Percentiles rank a stretch among this genome's conserved stretches.
These are phyloP conservation scores for Penicillium sp. DNA, from an alignment of 2,329 filamentous ascomycete genomes.

Conservation along the genomic window DNA sequence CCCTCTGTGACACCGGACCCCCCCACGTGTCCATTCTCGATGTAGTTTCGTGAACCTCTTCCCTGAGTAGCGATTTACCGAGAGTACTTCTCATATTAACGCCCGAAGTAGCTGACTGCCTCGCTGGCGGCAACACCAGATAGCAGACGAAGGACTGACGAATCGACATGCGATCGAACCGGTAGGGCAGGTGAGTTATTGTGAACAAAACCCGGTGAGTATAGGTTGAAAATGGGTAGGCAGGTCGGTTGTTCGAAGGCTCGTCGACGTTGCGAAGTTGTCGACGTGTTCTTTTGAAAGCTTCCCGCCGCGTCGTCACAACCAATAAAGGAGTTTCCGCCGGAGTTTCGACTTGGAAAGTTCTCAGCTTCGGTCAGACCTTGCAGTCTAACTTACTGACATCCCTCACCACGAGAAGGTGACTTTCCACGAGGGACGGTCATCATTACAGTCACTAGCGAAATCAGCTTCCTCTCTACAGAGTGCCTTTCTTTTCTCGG, in stretches of 20 bases:
- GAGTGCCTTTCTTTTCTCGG: no score
- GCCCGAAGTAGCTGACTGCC: slow-evolving; percentile 15
- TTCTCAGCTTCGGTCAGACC: slow-evolving; percentile 3
- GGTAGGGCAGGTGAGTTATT: slow-evolving; percentile 2
- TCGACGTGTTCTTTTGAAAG: slow-evolving; percentile 6
- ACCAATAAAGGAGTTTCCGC: slow-evolving; percentile 4
- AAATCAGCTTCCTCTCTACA: no score
- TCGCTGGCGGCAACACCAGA: slow-evolving; percentile 15
- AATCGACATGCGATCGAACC: slow-evolving; percentile 9
- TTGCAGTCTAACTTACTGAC: slow-evolving; percentile 1
- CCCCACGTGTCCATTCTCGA: slow-evolving; percentile 9
- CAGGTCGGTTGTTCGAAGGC: slow-evolving; percentile 7
- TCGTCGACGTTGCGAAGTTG: slow-evolving; percentile 3
- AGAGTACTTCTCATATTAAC: slow-evolving; percentile 14
- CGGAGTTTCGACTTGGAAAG: slow-evolving; percentile 6
- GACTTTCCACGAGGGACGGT: slow-evolving; percentile 2
- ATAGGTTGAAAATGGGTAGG: slow-evolving; percentile 2
- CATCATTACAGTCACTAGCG: no score
- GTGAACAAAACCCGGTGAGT: background rate
- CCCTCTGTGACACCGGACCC: slow-evolving; percentile 8
- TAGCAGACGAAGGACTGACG: slow-evolving; percentile 11
- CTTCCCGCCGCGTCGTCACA: slow-evolving; percentile 6
- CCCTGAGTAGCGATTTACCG: slow-evolving; percentile 15
- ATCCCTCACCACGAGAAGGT: slow-evolving; percentile 4
- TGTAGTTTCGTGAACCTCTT: slow-evolving; percentile 15